phyloP scores from a whole-genome alignment of 129 eudicot species.

The Smallanthus sonchifolius region DNA sequence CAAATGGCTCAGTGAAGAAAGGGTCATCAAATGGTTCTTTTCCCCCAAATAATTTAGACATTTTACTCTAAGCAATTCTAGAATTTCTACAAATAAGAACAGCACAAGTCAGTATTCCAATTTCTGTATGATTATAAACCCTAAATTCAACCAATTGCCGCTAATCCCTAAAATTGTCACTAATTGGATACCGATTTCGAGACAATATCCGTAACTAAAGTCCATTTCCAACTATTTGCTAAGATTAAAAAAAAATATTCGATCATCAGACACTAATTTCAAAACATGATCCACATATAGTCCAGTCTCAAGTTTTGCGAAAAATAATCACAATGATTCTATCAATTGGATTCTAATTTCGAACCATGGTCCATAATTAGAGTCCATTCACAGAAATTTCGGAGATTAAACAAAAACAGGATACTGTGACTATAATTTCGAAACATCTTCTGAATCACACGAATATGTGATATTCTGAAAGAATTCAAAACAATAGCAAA shows the following conservation, averaged over 20 bases:
- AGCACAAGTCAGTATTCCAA: background rate
- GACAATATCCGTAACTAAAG: background rate
- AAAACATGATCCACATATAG: background rate
- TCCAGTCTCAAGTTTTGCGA: background rate
- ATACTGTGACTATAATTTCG: too few relatives aligned
- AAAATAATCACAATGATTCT: background rate
- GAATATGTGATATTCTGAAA: too few relatives aligned
- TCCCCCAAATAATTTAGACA: conserved; percentile 53
- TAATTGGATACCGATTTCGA: background rate
- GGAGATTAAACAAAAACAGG: background rate
- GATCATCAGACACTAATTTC: background rate
- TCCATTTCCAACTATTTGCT: background rate
- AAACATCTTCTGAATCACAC: background rate
- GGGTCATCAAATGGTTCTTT: conserved; percentile 71
- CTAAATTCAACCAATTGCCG: background rate
- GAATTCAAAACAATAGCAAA: too few relatives aligned
- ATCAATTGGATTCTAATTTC: background rate
- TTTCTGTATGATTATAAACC: background rate
- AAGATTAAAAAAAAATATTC: background rate
- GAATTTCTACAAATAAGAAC: background rate
- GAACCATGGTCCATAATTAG: background rate
- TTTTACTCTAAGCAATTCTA: conserved; percentile 2
- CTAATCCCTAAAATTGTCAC: background rate
- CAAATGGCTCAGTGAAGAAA: conserved; percentile 46
- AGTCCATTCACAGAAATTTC: background rate